Evolutionary conservation across 768 basidiomycete species (phyloP).

Genomic region (Sarcodon aspratus): DNA sequence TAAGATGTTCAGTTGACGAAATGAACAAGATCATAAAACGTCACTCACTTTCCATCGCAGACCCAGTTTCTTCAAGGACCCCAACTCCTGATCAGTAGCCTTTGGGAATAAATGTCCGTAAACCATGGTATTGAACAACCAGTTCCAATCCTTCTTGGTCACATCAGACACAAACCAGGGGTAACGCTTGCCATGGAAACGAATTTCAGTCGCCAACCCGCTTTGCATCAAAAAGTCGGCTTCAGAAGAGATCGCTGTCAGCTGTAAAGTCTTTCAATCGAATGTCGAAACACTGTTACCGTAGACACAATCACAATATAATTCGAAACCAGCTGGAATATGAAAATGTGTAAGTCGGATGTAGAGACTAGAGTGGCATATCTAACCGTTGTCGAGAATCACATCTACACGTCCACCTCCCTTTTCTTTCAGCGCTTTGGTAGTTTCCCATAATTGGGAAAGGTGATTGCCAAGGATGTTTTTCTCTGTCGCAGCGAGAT

Average conservation of each 20-base stretch:
- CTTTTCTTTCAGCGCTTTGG: conserved; percentile 56
- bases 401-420: conserved; percentile 62
- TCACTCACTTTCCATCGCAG: conserved; percentile 73
- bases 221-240: conserved; percentile 93
- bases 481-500: conserved; percentile 90
- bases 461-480: conserved; percentile 90
- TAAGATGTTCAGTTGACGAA: background rate
- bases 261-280: background rate
- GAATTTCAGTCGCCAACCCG: conserved; percentile 73
- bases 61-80: conserved; percentile 71
- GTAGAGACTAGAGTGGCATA: conserved; percentile 61
- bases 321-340: conserved; percentile 63
- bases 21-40: background rate
- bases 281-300: conserved; percentile 29
- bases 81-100: conserved; percentile 66
- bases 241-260: conserved; percentile 11
- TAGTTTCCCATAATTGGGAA: conserved; percentile 56
- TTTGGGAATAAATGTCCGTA: conserved; percentile 89
- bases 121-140: conserved; percentile 81
- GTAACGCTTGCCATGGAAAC: conserved; percentile 93
- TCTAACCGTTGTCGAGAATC: background rate
- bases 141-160: conserved; percentile 89
- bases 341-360: conserved; percentile 23
- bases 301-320: conserved; percentile 82
- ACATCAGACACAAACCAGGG: conserved; percentile 95